Evolutionary conservation across 257 asterid species (phyloP), one percentile per base, ranked within the genome.

Genomic region (Fraxinus anomala): DNA sequence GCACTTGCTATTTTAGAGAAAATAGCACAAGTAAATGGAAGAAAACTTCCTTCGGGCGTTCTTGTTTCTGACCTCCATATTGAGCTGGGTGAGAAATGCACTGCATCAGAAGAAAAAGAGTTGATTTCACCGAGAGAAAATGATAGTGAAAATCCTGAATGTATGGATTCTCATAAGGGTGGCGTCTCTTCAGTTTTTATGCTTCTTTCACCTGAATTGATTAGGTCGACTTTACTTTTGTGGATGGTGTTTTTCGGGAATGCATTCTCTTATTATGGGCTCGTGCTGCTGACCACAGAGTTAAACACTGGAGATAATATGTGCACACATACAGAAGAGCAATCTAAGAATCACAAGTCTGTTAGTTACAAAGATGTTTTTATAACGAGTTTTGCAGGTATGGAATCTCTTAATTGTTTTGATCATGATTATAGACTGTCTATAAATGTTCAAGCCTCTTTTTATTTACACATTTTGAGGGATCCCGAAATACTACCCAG

Each of bases 381-480:
- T 66, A 80, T 92, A 23, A 85, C 97, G 73, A 92, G 88, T 87
- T 88, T 92, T 75, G 92, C 96, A 79, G 97, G 96, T 92, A 86
- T 79, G 75, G 56, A 16, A 26, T 63, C 11, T n/a, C 54, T 16
- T 42, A 42, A 2, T 42, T 42, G 51, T 42, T 42, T 42, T 3
- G 16, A 12, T 42, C 51, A 42, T 42, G 16, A 11, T 42, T 11
- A 42, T 42, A 10, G 3, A 42, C 17, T 42, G 16, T 42, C 11
- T 40, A 42, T 42, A 2, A 42, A 42, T 40, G 12, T 13, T 42
- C 17, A 42, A 12, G 17, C 16, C 16, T 12, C 51, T 42, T 2
- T 42, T 42, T 14, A 42, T 42, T 14, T 42, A 42, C 51, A 42
- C 17, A 11, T 42, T 42, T 42, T 42, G 51, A 12, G 51, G 51